Evolutionary conservation across 352 stramenopile species (phyloP).

Genomic region (Hyphochytrium catenoides): DNA sequence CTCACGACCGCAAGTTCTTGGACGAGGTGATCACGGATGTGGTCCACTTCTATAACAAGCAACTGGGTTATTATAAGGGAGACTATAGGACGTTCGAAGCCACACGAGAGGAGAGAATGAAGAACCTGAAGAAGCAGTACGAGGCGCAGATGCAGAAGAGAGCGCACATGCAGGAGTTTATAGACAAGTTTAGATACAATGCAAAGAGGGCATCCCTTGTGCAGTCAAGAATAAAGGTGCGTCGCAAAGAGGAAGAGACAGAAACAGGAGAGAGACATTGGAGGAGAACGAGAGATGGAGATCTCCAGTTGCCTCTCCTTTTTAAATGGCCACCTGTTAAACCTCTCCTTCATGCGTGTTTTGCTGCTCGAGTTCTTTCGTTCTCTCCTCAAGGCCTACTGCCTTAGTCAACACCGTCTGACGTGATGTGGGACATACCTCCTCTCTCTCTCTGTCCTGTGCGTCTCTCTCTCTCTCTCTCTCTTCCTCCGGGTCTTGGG

Average conservation of each 20-base stretch:
- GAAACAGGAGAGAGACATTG: too few species aligned
- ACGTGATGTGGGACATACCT: too few species aligned
- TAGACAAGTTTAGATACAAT: conserved; percentile 83
- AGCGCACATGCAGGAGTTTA: conserved; percentile 91
- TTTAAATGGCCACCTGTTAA: too few species aligned
- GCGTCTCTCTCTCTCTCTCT: too few species aligned
- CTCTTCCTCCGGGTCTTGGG: too few species aligned
- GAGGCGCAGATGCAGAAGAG: conserved; percentile 64
- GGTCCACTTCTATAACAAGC: conserved; percentile 70
- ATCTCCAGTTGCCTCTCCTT: too few species aligned
- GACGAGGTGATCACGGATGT: conserved; percentile 90
- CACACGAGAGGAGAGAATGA: conserved; percentile 71
- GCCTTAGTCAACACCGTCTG: too few species aligned
- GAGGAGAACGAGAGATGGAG: too few species aligned
- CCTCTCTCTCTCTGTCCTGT: too few species aligned
- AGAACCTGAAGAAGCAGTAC: conserved; percentile 72
- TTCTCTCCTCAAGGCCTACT: too few species aligned
- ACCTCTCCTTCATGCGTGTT: too few species aligned
- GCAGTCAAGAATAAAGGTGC: conserved; percentile 83
- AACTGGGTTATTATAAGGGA: conserved; percentile 76
- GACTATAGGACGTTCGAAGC: conserved; percentile 92
- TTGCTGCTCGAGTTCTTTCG: too few species aligned
- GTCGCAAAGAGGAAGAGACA: conserved; percentile 49
- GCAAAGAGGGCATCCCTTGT: conserved; percentile 84
- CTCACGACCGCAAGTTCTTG: conserved; percentile 84